Conservation (phyloP, 2,329 filamentous ascomycete genomes). For the Claviceps fusiformis region DNA sequence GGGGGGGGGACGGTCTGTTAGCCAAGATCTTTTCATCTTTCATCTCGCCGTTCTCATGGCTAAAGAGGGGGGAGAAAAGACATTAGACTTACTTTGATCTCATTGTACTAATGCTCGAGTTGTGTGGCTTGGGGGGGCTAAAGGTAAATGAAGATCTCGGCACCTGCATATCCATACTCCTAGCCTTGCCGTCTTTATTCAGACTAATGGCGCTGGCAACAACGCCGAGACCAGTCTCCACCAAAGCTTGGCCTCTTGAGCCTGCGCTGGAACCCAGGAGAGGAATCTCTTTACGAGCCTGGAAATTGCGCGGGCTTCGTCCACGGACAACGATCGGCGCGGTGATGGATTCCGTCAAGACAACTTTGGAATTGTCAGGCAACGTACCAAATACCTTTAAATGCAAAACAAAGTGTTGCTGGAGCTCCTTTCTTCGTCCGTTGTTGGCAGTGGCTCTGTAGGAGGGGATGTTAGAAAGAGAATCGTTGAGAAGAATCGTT, state of each 20-base stretch:
- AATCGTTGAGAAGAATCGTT: constrained; percentile 14
- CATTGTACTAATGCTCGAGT: constrained; percentile 37
- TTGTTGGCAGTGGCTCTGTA: constrained; percentile 95
- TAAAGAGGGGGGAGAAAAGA: too few relatives aligned
- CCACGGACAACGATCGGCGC: constrained; percentile 89
- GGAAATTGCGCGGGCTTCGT: constrained; percentile 86
- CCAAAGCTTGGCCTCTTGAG: constrained; percentile 61
- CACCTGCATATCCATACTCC: constrained; percentile 38
- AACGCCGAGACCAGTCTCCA: constrained; percentile 48
- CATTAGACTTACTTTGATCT: constrained; percentile 40
- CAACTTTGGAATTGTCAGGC: constrained; percentile 67
- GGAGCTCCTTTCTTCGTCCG: constrained; percentile 81
- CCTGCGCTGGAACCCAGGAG: constrained; percentile 64
- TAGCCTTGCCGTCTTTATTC: constrained; percentile 40
- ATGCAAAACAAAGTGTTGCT: constrained; percentile 88
- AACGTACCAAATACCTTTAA: constrained; percentile 77
- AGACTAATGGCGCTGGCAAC: constrained; percentile 42
- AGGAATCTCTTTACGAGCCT: constrained; percentile 84
- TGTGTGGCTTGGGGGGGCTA: constrained; percentile 40
- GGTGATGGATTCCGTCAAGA: constrained; percentile 72
- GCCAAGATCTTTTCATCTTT: neutral
- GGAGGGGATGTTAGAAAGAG: constrained; percentile 1
- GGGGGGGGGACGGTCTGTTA: neutral
- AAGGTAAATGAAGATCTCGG: constrained; percentile 46
- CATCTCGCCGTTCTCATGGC: constrained; percentile 12